These are phyloP conservation scores for Pseudogymnoascus sp. DNA, from an alignment of 2,329 filamentous ascomycete genomes.

Conservation along the genomic window DNA sequence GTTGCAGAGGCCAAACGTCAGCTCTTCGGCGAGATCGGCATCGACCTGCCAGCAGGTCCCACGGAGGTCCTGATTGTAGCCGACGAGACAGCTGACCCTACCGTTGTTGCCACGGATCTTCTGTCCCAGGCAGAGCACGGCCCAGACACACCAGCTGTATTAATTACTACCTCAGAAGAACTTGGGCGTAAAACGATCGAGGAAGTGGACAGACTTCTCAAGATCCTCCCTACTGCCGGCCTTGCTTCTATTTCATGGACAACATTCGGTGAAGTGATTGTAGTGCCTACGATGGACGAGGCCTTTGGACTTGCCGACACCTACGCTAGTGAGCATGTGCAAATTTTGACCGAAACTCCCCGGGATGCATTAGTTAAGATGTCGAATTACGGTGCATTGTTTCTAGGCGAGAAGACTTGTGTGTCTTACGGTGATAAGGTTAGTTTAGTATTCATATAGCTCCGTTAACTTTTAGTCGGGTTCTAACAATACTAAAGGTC, in stretches of 20 bases:
- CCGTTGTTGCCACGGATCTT: constrained; percentile 37
- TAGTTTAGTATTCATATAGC: too few relatives aligned
- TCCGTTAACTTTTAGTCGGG: too few relatives aligned
- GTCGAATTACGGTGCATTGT: constrained; percentile 41
- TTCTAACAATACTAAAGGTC: constrained; percentile 25
- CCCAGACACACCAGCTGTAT: constrained; percentile 40
- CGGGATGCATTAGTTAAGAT: constrained; percentile 42
- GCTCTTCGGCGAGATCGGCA: constrained; percentile 45
- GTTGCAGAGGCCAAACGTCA: constrained; percentile 46
- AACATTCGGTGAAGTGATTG: constrained; percentile 36
- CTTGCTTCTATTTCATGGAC: too few relatives aligned
- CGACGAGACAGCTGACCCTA: constrained; percentile 38
- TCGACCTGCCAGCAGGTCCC: constrained; percentile 45
- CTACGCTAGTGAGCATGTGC: constrained; percentile 43
- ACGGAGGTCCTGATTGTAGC: constrained; percentile 44
- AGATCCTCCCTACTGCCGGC: too few relatives aligned
- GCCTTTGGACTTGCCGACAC: constrained; percentile 36
- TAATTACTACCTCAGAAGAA: constrained; percentile 34
- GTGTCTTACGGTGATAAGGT: constrained; percentile 46
- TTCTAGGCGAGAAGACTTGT: constrained; percentile 43
- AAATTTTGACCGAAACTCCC: constrained; percentile 39
- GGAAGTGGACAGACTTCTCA: too few relatives aligned
- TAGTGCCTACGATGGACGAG: constrained; percentile 35
- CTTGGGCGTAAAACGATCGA: too few relatives aligned
- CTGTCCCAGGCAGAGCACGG: constrained; percentile 44